Evolutionary conservation across 2,329 filamentous ascomycete genomes (phyloP).

Genomic region (Cadophora luteo-olivacea): DNA sequence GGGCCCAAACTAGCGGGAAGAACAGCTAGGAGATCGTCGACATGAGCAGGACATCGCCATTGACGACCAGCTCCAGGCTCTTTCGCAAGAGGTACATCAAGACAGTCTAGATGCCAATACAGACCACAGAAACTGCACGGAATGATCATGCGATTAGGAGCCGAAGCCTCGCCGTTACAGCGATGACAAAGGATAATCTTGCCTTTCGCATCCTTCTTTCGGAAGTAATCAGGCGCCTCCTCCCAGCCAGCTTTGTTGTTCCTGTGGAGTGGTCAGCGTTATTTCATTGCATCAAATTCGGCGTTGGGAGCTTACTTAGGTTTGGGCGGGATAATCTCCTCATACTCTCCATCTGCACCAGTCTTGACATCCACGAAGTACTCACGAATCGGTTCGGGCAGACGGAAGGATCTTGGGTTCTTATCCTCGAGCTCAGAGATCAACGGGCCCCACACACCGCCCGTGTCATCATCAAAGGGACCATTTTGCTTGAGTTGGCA

Average conservation of each 20-base stretch:
- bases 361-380: slow-evolving; percentile 83
- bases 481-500: slow-evolving; percentile 61
- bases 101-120: slow-evolving; percentile 91
- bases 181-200: slow-evolving; percentile 78
- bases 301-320: slow-evolving; percentile 60
- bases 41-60: slow-evolving; percentile 90
- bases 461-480: slow-evolving; percentile 43
- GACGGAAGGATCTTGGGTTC: slow-evolving; percentile 74
- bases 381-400: slow-evolving; percentile 74
- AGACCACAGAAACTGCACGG: slow-evolving; percentile 84
- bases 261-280: slow-evolving; percentile 12
- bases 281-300: not conserved
- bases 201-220: slow-evolving; percentile 73
- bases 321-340: slow-evolving; percentile 64
- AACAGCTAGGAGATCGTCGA: slow-evolving; percentile 73
- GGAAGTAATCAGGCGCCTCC: slow-evolving; percentile 70
- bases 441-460: slow-evolving; percentile 66
- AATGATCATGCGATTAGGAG: slow-evolving; percentile 73
- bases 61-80: slow-evolving; percentile 75
- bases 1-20: slow-evolving; percentile 63
- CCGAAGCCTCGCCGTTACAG: slow-evolving; percentile 71
- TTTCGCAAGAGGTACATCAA: slow-evolving; percentile 82
- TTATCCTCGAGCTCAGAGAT: slow-evolving; percentile 69
- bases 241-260: slow-evolving; percentile 54
- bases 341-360: slow-evolving; percentile 79